Evolutionary conservation across 2,329 filamentous ascomycete species (phyloP).

Genomic region (Ceratocystis colombiana): DNA sequence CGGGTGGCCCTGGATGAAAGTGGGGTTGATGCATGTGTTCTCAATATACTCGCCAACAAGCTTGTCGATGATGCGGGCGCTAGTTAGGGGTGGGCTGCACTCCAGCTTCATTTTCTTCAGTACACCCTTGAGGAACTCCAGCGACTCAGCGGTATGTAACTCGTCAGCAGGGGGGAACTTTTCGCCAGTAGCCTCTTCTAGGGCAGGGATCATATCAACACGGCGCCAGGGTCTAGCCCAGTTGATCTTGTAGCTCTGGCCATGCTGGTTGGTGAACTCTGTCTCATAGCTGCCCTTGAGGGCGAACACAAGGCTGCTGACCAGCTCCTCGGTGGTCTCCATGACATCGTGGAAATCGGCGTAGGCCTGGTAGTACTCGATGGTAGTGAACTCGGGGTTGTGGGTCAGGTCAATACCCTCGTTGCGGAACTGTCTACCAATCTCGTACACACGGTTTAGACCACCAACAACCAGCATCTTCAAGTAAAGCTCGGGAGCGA

Average conservation of each 20-base stretch:
- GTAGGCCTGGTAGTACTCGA: slow-evolving; percentile 95
- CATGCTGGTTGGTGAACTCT: slow-evolving; percentile 73
- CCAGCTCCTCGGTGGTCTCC: slow-evolving; percentile 83
- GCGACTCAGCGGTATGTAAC: slow-evolving; percentile 80
- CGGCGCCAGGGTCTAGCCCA: slow-evolving; percentile 92
- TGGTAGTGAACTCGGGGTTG: slow-evolving; percentile 92
- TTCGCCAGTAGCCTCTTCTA: slow-evolving; percentile 82
- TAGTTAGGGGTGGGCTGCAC: slow-evolving; percentile 82
- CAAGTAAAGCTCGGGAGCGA: slow-evolving; percentile 90
- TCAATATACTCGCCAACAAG: slow-evolving; percentile 91
- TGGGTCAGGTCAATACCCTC: slow-evolving; percentile 67
- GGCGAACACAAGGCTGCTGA: slow-evolving; percentile 79
- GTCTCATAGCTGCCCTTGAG: slow-evolving; percentile 79
- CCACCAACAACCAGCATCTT: slow-evolving; percentile 95
- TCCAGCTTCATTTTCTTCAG: slow-evolving; percentile 86
- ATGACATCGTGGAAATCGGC: slow-evolving; percentile 86
- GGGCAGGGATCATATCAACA: slow-evolving; percentile 81
- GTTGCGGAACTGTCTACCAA: slow-evolving; percentile 92
- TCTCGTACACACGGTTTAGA: slow-evolving; percentile 87
- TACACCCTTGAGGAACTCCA: slow-evolving; percentile 72
- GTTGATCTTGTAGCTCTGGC: slow-evolving; percentile 83
- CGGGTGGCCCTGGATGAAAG: slow-evolving; percentile 76
- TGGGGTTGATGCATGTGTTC: slow-evolving; percentile 85
- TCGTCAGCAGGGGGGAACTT: slow-evolving; percentile 86
- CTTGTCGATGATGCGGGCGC: slow-evolving; percentile 92